Percentiles rank a stretch among this genome's conserved stretches.
phyloP scores from a whole-genome alignment of 2,329 filamentous ascomycete genomes.

The Penicillium sp. region DNA sequence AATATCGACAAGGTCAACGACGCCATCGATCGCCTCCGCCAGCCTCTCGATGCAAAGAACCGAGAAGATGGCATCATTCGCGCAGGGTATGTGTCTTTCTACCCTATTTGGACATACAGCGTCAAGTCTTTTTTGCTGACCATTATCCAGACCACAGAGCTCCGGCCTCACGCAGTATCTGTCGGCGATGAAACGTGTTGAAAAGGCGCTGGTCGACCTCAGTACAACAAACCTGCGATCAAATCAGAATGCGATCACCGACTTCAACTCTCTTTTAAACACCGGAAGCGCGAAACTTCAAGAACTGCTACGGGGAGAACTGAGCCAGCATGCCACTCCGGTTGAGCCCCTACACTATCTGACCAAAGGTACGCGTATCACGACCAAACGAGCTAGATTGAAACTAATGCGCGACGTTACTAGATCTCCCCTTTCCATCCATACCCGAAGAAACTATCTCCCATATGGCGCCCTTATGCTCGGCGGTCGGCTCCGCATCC shows the following conservation, averaged over 20 bases:
- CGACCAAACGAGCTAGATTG: not conserved
- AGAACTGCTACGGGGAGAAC: conserved; percentile 73
- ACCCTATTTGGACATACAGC: not conserved
- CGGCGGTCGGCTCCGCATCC: conserved; percentile 66
- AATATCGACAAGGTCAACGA: conserved; percentile 86
- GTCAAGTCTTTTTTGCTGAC: not conserved
- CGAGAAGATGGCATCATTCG: conserved; percentile 90
- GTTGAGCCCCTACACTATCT: conserved; percentile 90
- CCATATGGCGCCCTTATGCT: conserved; percentile 76
- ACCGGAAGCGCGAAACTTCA: conserved; percentile 81
- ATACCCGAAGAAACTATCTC: conserved; percentile 73
- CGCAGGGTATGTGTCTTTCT: conserved; percentile 57
- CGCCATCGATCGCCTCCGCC: conserved; percentile 83
- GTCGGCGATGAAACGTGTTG: conserved; percentile 82
- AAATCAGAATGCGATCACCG: conserved; percentile 83
- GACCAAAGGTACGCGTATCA: conserved; percentile 67
- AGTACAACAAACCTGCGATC: conserved; percentile 86
- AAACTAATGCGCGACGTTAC: conserved; percentile 5
- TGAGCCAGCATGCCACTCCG: conserved; percentile 74
- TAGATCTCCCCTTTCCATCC: conserved; percentile 72
- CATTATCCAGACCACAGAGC: conserved; percentile 64
- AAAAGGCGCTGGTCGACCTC: conserved; percentile 79
- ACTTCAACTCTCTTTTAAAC: conserved; percentile 74
- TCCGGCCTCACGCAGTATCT: conserved; percentile 82
- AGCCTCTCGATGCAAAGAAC: conserved; percentile 89